A percentile compares a stretch with the other conserved stretches of the same genome.
phyloP scores from a whole-genome alignment of 805 yeast species.

The Torulaspora maleeae region DNA sequence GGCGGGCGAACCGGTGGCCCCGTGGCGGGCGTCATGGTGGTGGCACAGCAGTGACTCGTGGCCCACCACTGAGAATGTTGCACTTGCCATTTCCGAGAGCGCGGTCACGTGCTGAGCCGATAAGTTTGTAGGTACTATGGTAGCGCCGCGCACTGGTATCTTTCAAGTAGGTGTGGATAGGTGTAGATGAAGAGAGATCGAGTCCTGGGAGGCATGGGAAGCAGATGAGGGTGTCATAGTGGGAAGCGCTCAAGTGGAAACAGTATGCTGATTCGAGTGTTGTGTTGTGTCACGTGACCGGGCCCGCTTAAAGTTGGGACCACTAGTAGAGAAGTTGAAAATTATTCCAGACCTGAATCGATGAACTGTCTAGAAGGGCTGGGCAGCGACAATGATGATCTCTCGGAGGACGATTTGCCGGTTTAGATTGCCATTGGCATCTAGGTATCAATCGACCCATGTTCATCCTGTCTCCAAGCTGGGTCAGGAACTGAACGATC shows the following conservation, averaged over 20 bases:
- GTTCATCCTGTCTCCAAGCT: conserved; percentile 21
- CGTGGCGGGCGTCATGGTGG: too few relatives aligned
- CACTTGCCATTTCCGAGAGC: too few relatives aligned
- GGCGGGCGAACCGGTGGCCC: too few relatives aligned
- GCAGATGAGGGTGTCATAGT: too few relatives aligned
- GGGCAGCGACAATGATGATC: conserved; percentile 1
- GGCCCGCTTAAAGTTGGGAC: too few relatives aligned
- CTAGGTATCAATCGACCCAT: conserved; percentile 7
- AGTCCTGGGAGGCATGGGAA: too few relatives aligned
- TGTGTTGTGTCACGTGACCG: background rate
- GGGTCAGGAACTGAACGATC: conserved; percentile 13
- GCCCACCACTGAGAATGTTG: too few relatives aligned
- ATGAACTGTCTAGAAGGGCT: background rate
- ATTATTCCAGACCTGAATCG: background rate
- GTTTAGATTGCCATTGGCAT: background rate
- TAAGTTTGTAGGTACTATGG: background rate
- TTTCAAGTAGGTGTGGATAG: too few relatives aligned
- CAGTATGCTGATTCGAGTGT: background rate
- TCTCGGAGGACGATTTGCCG: conserved; percentile 5
- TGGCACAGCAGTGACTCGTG: too few relatives aligned
- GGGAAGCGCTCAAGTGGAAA: background rate
- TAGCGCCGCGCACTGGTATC: background rate
- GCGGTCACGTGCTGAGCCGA: background rate
- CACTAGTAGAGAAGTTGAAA: background rate
- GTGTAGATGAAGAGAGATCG: too few relatives aligned